phyloP scores from a whole-genome alignment of 805 yeast genomes.

The Ogataea corticis region DNA sequence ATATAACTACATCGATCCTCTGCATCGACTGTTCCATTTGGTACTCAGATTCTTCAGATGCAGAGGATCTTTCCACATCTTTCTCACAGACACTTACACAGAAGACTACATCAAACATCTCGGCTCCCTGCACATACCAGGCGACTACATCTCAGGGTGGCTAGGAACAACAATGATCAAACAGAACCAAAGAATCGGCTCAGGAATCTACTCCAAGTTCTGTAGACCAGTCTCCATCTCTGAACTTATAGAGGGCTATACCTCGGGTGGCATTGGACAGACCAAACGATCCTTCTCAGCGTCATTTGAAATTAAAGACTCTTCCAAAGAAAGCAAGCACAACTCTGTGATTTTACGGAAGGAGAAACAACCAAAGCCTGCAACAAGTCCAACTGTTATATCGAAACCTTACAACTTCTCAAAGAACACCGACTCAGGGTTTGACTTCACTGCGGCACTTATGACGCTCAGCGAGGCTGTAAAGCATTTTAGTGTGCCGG shows the following conservation, averaged over 20 bases:
- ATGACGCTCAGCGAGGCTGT: conserved; percentile 20
- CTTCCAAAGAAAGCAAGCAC: not conserved
- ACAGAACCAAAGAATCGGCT: conserved; percentile 20
- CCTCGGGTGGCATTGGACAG: not conserved
- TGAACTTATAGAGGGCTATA: not conserved
- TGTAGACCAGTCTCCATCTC: conserved; percentile 9
- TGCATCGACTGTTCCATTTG: conserved; percentile 15
- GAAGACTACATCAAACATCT: conserved; percentile 18
- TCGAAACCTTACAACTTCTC: conserved; percentile 15
- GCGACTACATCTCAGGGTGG: conserved; percentile 30
- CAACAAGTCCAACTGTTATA: not conserved
- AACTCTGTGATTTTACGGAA: not conserved
- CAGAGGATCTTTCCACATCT: conserved; percentile 18
- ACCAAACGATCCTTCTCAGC: not conserved
- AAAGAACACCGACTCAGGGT: not conserved
- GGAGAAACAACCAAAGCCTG: not conserved
- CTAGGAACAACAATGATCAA: conserved; percentile 24
- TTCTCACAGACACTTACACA: conserved; percentile 7
- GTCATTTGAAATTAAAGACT: not conserved
- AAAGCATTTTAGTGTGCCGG: conserved; percentile 28
- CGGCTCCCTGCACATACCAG: conserved; percentile 16
- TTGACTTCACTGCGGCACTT: conserved; percentile 10
- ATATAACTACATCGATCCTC: conserved; percentile 17
- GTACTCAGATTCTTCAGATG: conserved; percentile 16
- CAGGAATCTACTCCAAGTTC: conserved; percentile 16